Conservation (phyloP, 345 rosid species). For the Fremontodendron californicum region DNA sequence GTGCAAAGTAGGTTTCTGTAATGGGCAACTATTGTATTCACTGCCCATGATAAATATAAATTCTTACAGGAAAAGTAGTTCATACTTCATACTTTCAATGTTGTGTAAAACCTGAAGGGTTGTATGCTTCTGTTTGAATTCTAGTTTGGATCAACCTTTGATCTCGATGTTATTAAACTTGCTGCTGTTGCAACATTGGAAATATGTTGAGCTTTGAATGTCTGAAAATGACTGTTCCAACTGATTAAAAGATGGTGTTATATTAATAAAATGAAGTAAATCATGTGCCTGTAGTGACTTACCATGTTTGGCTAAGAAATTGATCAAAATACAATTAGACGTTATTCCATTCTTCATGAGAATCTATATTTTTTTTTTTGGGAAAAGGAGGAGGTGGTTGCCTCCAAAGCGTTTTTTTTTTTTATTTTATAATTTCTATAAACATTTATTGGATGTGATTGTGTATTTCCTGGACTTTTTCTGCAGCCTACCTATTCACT, state of each 20-base stretch:
- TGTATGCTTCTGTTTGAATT: background rate
- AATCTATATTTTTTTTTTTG: background rate
- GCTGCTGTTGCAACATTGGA: background rate
- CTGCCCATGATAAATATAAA: background rate
- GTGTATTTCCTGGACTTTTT: constrained; percentile 8
- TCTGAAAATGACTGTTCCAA: background rate
- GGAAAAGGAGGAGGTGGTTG: constrained; percentile 10
- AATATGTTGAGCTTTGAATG: background rate
- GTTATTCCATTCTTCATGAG: background rate
- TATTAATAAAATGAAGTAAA: background rate
- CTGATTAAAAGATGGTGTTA: background rate
- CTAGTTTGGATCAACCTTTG: background rate
- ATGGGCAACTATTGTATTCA: background rate
- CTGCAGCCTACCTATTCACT: constrained; percentile 83
- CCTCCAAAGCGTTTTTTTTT: background rate
- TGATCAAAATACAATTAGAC: background rate
- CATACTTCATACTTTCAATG: background rate
- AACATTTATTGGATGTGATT: background rate
- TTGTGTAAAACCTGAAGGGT: background rate
- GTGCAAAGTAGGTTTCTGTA: background rate
- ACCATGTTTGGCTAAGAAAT: background rate
- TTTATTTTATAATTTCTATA: too few species aligned
- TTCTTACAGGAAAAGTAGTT: background rate
- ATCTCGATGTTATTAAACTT: background rate
- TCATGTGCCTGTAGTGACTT: background rate